Conservation (phyloP, 306 rosid species). For the Argentina anserina region DNA sequence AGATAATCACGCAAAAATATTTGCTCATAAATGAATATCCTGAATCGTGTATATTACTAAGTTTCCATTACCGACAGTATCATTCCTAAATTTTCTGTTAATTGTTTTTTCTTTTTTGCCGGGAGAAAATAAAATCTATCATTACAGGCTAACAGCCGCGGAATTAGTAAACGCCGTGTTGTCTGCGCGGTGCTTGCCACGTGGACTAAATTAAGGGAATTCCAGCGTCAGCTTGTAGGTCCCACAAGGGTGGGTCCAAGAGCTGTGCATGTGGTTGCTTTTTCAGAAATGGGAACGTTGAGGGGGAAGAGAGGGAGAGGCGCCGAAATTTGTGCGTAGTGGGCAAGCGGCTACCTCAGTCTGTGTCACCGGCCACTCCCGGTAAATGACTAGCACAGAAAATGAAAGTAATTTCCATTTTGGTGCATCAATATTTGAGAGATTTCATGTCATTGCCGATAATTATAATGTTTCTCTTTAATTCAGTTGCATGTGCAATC, state of each 20-base stretch:
- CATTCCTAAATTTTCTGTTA: not conserved
- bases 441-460: no score
- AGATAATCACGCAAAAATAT: not conserved
- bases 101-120: not conserved
- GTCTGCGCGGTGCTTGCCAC: not conserved
- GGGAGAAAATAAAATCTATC: not conserved
- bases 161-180: not conserved
- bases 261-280: constrained; percentile 21
- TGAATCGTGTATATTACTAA: not conserved
- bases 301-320: not conserved
- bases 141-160: not conserved
- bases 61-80: not conserved
- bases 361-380: constrained; percentile 26
- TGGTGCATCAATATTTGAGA: no score
- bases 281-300: constrained; percentile 25
- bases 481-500: no score
- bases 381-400: no score
- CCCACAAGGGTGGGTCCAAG: not conserved
- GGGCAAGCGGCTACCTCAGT: constrained; percentile 3
- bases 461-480: no score
- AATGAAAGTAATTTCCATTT: no score
- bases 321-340: constrained; percentile 42
- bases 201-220: no score
- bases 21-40: not conserved
- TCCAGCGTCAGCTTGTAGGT: not conserved